Conservation (phyloP, 129 eudicot species). For the Tanacetum coccineum region DNA sequence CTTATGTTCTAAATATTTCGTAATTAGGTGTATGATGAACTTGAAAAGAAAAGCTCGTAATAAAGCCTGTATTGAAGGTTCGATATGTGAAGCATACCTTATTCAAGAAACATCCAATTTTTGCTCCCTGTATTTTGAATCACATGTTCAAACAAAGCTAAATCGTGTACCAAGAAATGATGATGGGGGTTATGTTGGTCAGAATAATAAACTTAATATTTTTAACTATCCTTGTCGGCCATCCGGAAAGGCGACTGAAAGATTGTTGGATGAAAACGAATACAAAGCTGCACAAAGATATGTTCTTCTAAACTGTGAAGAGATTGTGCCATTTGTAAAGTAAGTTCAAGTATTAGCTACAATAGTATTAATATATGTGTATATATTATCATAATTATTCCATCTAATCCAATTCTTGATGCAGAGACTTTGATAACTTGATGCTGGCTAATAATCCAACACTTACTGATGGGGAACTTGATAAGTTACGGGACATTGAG, state of each 20-base stretch:
- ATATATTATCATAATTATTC: not conserved
- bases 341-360: not conserved
- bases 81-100: conserved; percentile 3
- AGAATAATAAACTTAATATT: not conserved
- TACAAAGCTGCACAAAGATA: conserved; percentile 5
- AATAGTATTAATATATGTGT: not conserved
- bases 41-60: not conserved
- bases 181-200: not conserved
- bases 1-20: not conserved
- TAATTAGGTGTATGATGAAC: not conserved
- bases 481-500: not conserved
- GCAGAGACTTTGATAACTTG: conserved; percentile 10
- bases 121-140: not conserved
- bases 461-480: not conserved
- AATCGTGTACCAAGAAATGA: conserved; percentile 1
- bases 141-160: not conserved
- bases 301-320: conserved; percentile 12
- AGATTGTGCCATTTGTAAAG: conserved; percentile 10
- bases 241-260: not conserved
- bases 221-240: not conserved
- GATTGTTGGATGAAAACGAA: not conserved
- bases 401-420: not conserved
- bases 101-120: conserved; percentile 7
- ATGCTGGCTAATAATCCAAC: not conserved
- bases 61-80: not conserved